A percentile compares a stretch with the other conserved stretches of the same genome.
Evolutionary conservation across 345 rosid genomes (phyloP).

Genomic region (Abelmoschus esculentus): DNA sequence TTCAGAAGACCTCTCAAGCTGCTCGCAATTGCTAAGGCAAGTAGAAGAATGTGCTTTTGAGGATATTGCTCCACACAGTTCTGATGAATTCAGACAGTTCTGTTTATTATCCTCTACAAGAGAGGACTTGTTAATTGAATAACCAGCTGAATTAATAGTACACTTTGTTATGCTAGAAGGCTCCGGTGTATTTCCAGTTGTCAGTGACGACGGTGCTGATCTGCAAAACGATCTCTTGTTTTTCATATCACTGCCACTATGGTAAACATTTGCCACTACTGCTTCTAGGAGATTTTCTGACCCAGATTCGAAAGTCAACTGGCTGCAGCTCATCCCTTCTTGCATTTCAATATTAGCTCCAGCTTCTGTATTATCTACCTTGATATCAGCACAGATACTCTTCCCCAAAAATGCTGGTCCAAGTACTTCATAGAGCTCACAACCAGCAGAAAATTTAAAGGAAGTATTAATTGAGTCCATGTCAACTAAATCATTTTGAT

Average conservation of each 20-base stretch:
- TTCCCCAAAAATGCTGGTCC: conserved; percentile 59
- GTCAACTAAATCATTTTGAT: conserved; percentile 29
- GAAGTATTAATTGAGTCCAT: conserved; percentile 26
- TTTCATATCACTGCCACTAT: conserved; percentile 38
- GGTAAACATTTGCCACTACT: conserved; percentile 65
- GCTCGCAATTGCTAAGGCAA: conserved; percentile 62
- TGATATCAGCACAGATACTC: conserved; percentile 26
- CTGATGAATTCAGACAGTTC: conserved; percentile 43
- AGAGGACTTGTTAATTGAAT: conserved; percentile 38
- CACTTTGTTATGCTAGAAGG: conserved; percentile 38
- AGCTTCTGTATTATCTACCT: conserved; percentile 41
- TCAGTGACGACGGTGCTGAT: conserved; percentile 45
- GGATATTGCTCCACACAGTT: conserved; percentile 48
- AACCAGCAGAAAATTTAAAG: conserved; percentile 54
- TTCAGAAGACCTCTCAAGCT: conserved; percentile 51
- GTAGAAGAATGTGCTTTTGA: conserved; percentile 65
- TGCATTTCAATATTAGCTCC: conserved; percentile 31
- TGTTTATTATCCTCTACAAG: conserved; percentile 35
- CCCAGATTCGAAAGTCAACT: conserved; percentile 43
- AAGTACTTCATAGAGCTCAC: conserved; percentile 77
- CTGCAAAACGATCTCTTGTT: conserved; percentile 44
- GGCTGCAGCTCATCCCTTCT: conserved; percentile 51
- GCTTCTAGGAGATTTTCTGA: conserved; percentile 88
- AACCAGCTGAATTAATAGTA: conserved; percentile 34
- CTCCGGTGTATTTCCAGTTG: conserved; percentile 39